These are phyloP conservation scores for Aspergillus jensenii DNA, from an alignment of 2,329 filamentous ascomycete genomes.

Conservation along the genomic window DNA sequence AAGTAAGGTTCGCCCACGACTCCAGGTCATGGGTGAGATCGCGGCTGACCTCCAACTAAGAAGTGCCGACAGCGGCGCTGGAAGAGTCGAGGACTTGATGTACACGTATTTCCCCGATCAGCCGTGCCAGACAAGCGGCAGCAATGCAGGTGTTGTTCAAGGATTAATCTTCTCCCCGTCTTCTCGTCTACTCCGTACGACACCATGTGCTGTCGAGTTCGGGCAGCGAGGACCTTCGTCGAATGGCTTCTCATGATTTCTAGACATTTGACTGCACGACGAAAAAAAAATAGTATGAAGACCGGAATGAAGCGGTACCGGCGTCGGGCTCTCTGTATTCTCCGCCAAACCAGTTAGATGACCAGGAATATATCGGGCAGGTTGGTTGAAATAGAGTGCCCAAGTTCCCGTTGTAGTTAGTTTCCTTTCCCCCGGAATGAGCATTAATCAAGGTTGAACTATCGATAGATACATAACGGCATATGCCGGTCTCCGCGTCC, in stretches of 20 bases:
- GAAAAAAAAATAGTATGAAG: background rate
- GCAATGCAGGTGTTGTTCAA: background rate
- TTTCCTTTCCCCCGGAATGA: background rate
- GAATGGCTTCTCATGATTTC: background rate
- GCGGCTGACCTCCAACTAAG: background rate
- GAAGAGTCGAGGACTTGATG: background rate
- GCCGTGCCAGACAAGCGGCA: no score
- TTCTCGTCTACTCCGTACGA: background rate
- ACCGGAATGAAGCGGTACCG: background rate
- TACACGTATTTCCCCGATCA: no score
- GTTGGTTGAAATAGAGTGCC: background rate
- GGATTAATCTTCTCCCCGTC: background rate
- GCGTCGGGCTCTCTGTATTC: background rate
- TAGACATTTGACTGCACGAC: background rate
- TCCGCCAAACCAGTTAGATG: background rate
- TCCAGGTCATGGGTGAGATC: background rate
- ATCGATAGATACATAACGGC: background rate
- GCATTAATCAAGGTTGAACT: background rate
- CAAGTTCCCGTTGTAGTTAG: background rate
- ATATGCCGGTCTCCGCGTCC: background rate
- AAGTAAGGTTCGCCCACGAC: background rate
- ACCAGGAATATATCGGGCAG: background rate
- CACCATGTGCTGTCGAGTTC: no score
- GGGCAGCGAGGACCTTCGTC: background rate
- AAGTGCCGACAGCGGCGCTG: slow-evolving; percentile 2